These are phyloP conservation scores for Boletus rufocinnamomeus DNA, from an alignment of 768 basidiomycete genomes.

Conservation along the genomic window DNA sequence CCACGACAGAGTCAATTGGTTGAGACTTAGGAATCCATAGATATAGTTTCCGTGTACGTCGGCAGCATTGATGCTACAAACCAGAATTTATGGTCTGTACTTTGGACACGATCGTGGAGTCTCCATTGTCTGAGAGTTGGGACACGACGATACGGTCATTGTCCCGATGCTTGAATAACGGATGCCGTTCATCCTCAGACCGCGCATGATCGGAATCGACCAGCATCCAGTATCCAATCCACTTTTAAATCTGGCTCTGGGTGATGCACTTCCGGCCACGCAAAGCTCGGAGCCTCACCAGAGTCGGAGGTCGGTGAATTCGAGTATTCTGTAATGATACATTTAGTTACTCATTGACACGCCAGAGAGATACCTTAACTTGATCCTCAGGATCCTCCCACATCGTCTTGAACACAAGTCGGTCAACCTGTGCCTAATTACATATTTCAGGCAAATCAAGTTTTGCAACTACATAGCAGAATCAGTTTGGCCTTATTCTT, in stretches of 20 bases:
- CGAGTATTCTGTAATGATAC: slow-evolving; percentile 5
- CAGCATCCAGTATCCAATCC: slow-evolving; percentile 26
- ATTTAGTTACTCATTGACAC: not conserved
- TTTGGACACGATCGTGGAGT: not conserved
- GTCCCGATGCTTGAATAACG: slow-evolving; percentile 12
- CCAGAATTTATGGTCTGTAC: slow-evolving; percentile 27
- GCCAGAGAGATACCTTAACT: slow-evolving; percentile 1
- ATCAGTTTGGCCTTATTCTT: slow-evolving; percentile 15
- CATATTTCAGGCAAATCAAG: slow-evolving; percentile 17
- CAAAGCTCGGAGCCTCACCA: slow-evolving; percentile 6
- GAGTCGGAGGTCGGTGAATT: slow-evolving; percentile 15
- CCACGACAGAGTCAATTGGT: slow-evolving; percentile 43
- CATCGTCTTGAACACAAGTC: not conserved
- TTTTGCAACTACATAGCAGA: slow-evolving; percentile 23
- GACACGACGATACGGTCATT: slow-evolving; percentile 19
- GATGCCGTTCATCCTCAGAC: slow-evolving; percentile 25
- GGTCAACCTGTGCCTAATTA: not conserved
- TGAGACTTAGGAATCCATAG: slow-evolving; percentile 29
- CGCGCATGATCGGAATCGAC: slow-evolving; percentile 20
- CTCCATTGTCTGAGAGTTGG: slow-evolving; percentile 24
- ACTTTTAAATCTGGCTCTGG: slow-evolving; percentile 18
- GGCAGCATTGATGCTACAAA: slow-evolving; percentile 43
- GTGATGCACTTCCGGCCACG: slow-evolving; percentile 15
- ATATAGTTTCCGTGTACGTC: slow-evolving; percentile 45
- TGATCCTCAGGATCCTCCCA: slow-evolving; percentile 16